Base-by-base conservation (phyloP, 116 monocot species). In the Papilionanthe hybrid region DNA sequence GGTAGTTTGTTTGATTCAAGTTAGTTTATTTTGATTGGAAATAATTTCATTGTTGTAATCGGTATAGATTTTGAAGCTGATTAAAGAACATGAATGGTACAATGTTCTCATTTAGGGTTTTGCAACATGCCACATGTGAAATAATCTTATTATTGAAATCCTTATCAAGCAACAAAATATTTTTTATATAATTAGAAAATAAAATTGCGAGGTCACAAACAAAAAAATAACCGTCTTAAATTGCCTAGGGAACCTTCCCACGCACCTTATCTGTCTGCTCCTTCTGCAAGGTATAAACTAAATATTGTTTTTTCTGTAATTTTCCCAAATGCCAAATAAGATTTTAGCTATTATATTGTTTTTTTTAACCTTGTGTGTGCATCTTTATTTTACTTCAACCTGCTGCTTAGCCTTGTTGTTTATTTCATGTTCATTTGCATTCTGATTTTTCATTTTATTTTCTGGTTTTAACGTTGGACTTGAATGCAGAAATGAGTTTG, bases 401-500 rank as follows among this genome's bases (percentile, higher is more conserved):
- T 75, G 73, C 73, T 43, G 49, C 11, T 28, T 75, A n/a, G 5
- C 1, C 25, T 75, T 22, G 47, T 18, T 75, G 44, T 75, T 75
- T 25, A 42, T 73, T 8, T 44, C 19, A 15, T 75, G n/a, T 20
- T 49, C 15, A 42, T 8, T 23, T 75, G 1, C 75, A 75, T 28
- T 49, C 3, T 75, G 15, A 3, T 47, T 75, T 1, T 27, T 75
- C 37, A 37, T 37, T 13, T 15, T 72, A 68, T 37, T 10, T 25
- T 75, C 10, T 50, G 7, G n/a, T 20, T n/a, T 22, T 73, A 22
- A 73, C 43, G 17, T 43, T 73, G 2, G 43, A 37, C 32, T 69
- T 30, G 22, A 48, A 84, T 89, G 67, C 80, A 98, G 98, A 85
- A 91, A 91, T 72, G 93, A 93, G 63, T 97, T 93, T 87, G 94